phyloP scores from a whole-genome alignment of 2,329 filamentous ascomycete genomes.

The Epicoccum sorghinum region DNA sequence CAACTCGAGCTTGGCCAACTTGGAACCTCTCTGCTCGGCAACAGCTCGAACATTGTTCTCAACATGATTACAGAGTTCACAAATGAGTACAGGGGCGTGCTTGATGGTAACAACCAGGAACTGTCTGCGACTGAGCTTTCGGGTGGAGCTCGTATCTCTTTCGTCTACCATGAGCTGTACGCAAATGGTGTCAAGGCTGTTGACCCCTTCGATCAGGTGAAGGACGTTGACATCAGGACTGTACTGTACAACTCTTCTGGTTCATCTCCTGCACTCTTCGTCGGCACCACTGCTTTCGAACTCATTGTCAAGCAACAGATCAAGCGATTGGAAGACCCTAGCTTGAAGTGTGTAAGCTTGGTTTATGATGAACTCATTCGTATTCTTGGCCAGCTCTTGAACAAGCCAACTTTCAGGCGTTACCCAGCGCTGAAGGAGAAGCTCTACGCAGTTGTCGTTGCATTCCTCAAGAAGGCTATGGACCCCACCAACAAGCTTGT shows the following conservation, averaged over 20 bases:
- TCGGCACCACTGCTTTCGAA: constrained; percentile 97
- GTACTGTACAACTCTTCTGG: constrained; percentile 99
- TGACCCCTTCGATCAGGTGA: constrained; percentile 96
- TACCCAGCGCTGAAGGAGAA: constrained; percentile 98
- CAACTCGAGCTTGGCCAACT: constrained; percentile 78
- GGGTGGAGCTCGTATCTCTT: constrained; percentile 96
- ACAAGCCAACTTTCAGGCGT: constrained; percentile 86
- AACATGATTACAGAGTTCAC: constrained; percentile 99
- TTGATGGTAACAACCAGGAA: constrained; percentile 97
- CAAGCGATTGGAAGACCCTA: constrained; percentile 93
- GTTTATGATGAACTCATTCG: constrained; percentile 98
- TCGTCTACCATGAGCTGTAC: constrained; percentile 98
- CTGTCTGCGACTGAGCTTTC: constrained; percentile 93
- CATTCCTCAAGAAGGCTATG: constrained; percentile 98
- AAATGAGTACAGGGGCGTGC: constrained; percentile 93
- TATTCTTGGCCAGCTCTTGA: constrained; percentile 87
- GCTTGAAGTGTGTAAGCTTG: constrained; percentile 93
- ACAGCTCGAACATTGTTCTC: constrained; percentile 93
- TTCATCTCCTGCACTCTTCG: constrained; percentile 93
- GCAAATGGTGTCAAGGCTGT: constrained; percentile 97
- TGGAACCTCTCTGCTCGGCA: constrained; percentile 93
- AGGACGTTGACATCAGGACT: constrained; percentile 95
- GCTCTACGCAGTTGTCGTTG: constrained; percentile 88
- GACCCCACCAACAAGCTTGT: constrained; percentile 98
- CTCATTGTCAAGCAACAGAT: constrained; percentile 99